Base-by-base conservation (phyloP, 2,329 filamentous ascomycete genomes). In the Penicillium glabrum region DNA sequence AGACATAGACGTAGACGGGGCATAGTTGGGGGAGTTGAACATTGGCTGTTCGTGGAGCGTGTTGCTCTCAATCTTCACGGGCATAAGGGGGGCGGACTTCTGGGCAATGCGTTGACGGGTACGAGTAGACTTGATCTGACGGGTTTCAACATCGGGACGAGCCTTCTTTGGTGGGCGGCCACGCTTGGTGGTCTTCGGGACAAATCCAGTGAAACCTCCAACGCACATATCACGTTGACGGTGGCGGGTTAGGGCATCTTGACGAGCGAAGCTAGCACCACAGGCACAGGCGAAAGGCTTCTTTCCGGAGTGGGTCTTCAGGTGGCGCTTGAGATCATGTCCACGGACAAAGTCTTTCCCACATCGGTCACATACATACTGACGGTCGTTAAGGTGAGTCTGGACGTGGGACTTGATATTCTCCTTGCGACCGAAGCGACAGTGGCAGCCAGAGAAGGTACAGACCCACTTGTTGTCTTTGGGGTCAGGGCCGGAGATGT, bases 371-470 rank as follows among this genome's bases (percentile, higher is more conserved):
- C 95, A 99, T 74, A 91, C 89, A 78, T 91, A 99, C 72, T 97
- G 95, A 47, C 95, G 86, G 74, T 99, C 95, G 68, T 96, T 95
- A 62, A 99, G 87, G 76, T 99, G 95, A 3, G 95, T 99, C 77
- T 99, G 95, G 14, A 99, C 91, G 73, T 99, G 95, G 0, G 93
- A 96, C 73, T 96, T 96, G 80, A 98, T 97, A 77, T 99, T 98
- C 75, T 99, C 95, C 74, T 97, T 96, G 66, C 95, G 86, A n/a
- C 93, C 93, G 71, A 99, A 98, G 52, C 87, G 86, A 75, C 96
- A 96, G 65, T 87, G 85, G 75, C 95, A 99, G 27, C 87, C 87
- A 9, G 91, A 80, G 66, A 79, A 93, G n/a, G 85, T 76, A 71
- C 90, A 95, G 7, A 87, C 80, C 88, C 89, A 95, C 75, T 91